phyloP scores from a whole-genome alignment of 345 rosid genomes.

The Eutrema heterophyllum region DNA sequence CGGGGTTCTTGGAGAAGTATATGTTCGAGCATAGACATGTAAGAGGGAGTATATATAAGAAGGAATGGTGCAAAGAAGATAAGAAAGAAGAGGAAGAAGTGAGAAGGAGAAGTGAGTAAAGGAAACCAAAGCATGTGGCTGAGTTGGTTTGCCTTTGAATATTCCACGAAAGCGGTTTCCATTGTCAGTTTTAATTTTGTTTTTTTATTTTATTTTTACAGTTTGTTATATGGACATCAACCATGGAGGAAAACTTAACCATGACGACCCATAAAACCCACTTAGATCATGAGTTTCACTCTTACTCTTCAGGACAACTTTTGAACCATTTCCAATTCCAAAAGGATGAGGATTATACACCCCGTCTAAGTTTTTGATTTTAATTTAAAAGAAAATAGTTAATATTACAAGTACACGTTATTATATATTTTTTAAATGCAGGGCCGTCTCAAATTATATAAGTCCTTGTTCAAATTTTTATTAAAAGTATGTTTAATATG shows the following conservation, averaged over 20 bases:
- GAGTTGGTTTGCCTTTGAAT: conserved; percentile 21
- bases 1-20: not conserved
- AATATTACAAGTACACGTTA: not conserved
- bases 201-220: not conserved
- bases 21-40: conserved; percentile 11
- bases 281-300: not conserved
- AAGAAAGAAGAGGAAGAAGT: conserved; percentile 27
- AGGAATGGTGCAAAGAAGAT: conserved; percentile 20
- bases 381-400: no score
- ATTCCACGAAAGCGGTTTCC: conserved; percentile 22
- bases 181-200: not conserved
- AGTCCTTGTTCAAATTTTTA: no score
- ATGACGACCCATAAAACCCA: not conserved
- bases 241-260: not conserved
- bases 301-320: not conserved
- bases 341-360: not conserved
- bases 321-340: not conserved
- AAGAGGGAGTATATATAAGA: conserved; percentile 13
- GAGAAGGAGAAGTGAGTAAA: conserved; percentile 2
- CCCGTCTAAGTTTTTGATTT: no score
- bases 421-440: not conserved
- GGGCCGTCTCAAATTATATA: no score
- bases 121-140: conserved; percentile 45
- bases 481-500: no score
- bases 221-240: not conserved